Conservation (phyloP, 1,284 basidiomycete species). For the Vanrija pseudolonga region DNA sequence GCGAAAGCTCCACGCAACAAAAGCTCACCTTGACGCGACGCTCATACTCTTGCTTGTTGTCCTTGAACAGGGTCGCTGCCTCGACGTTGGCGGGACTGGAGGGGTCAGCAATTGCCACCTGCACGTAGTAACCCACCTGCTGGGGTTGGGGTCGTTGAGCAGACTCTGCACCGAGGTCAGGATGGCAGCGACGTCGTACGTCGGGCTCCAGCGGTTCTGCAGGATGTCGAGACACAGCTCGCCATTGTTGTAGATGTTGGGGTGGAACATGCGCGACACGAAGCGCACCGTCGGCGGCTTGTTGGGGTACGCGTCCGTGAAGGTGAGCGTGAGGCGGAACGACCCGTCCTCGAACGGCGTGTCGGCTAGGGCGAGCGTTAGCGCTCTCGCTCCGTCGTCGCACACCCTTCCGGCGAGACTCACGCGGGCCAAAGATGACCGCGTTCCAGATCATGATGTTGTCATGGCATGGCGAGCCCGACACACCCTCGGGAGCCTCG, state of each 20-base stretch:
- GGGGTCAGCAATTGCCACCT: too few relatives aligned
- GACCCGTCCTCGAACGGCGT: conserved; percentile 99
- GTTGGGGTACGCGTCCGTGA: conserved; percentile 97
- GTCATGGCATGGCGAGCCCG: conserved; percentile 92
- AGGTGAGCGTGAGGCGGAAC: conserved; percentile 91
- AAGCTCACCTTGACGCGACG: conserved; percentile 70
- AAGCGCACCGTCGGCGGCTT: conserved; percentile 97
- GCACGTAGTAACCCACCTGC: conserved; percentile 61
- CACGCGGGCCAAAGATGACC: conserved; percentile 96
- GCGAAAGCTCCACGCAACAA: background rate
- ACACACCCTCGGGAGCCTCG: conserved; percentile 93
- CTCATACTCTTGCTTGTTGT: conserved; percentile 99
- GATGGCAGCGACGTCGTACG: conserved; percentile 97
- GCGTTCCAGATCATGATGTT: conserved; percentile 99
- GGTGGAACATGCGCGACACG: conserved; percentile 96
- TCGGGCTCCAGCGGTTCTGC: conserved; percentile 97
- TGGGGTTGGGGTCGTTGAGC: conserved; percentile 95
- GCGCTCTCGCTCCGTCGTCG: background rate
- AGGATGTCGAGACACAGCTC: conserved; percentile 97
- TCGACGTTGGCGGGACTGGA: conserved; percentile 94
- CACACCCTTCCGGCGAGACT: conserved; percentile 32
- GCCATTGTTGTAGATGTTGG: conserved; percentile 97
- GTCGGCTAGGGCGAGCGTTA: conserved; percentile 62
- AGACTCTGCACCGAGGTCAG: conserved; percentile 92
- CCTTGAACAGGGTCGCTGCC: conserved; percentile 89